Percentiles rank a stretch among this genome's conserved stretches.
Conservation (phyloP, 2,329 filamentous ascomycete genomes). For the Pseudogymnoascus sp. region DNA sequence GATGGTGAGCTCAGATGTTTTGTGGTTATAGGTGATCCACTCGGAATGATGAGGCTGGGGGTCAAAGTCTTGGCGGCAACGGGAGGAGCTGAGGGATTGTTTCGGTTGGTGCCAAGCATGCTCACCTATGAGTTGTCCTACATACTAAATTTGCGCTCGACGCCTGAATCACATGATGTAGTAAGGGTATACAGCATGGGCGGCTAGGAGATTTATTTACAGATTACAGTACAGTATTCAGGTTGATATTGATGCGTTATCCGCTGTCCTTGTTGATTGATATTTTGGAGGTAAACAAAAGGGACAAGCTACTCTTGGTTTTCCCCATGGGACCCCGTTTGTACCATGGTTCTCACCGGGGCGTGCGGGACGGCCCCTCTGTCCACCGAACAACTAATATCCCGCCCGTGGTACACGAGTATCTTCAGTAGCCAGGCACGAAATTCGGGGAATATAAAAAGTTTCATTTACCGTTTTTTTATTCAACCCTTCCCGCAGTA, state of each 20-base stretch:
- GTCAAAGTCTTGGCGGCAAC: slow-evolving; percentile 1
- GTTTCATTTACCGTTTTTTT: background rate
- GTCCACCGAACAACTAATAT: background rate
- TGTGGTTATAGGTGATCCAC: background rate
- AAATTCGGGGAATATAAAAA: background rate
- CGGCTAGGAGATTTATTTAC: background rate
- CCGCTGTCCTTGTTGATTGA: background rate
- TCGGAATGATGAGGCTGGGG: background rate
- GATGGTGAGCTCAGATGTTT: background rate
- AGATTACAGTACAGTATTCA: background rate
- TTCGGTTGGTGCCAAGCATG: slow-evolving; percentile 2
- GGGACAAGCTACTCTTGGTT: background rate
- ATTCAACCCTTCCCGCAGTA: background rate
- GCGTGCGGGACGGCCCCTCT: background rate
- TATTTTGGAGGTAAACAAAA: background rate
- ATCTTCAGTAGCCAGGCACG: background rate
- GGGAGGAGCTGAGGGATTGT: background rate
- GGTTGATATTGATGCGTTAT: background rate
- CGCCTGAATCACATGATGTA: slow-evolving; percentile 2
- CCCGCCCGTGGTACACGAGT: background rate
- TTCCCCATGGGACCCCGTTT: background rate
- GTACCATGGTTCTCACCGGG: background rate
- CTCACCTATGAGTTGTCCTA: background rate
- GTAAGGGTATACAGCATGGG: background rate
- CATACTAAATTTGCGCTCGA: background rate